Evolutionary conservation across 2,329 filamentous ascomycete genomes (phyloP).

Genomic region (Alternaria metachromatica): DNA sequence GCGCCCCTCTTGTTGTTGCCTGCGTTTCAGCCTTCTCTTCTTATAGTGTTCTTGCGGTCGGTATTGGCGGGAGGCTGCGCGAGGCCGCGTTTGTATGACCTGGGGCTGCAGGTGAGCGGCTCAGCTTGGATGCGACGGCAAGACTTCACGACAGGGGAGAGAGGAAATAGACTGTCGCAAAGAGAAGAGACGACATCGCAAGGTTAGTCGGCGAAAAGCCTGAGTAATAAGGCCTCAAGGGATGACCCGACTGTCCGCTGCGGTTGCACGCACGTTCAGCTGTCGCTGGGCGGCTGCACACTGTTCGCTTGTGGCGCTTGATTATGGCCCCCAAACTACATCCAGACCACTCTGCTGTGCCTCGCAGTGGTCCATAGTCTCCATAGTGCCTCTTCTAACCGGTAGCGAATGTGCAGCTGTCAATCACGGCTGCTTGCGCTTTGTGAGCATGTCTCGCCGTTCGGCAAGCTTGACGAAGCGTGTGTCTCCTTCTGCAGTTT

Average conservation of each 20-base stretch:
- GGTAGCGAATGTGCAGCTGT: not conserved
- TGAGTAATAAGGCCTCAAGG: constrained; percentile 3
- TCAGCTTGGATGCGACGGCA: not conserved
- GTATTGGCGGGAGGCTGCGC: constrained; percentile 5
- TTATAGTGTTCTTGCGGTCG: not conserved
- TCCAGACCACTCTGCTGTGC: constrained; percentile 4
- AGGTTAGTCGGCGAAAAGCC: not conserved
- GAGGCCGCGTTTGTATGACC: constrained; percentile 3
- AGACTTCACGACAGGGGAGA: not conserved
- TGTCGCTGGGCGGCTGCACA: constrained; percentile 12
- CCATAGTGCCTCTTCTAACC: not conserved
- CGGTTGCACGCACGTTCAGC: constrained; percentile 12
- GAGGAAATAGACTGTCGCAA: not conserved
- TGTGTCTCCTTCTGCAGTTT: not conserved
- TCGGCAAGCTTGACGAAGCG: not conserved
- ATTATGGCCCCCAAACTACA: constrained; percentile 11
- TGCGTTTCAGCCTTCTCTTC: constrained; percentile 23
- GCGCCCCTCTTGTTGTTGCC: constrained; percentile 9
- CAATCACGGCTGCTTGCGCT: constrained; percentile 1
- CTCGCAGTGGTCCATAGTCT: not conserved
- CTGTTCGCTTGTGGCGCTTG: constrained; percentile 14
- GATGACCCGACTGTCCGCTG: not conserved
- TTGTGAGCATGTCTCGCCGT: constrained; percentile 1
- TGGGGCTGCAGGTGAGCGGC: constrained; percentile 2
- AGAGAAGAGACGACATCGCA: not conserved